Evolutionary conservation across 192 early-diverging fungal species (phyloP), one percentile per base, ranked within the genome.

Genomic region (Chytriomyces hyalinus): DNA sequence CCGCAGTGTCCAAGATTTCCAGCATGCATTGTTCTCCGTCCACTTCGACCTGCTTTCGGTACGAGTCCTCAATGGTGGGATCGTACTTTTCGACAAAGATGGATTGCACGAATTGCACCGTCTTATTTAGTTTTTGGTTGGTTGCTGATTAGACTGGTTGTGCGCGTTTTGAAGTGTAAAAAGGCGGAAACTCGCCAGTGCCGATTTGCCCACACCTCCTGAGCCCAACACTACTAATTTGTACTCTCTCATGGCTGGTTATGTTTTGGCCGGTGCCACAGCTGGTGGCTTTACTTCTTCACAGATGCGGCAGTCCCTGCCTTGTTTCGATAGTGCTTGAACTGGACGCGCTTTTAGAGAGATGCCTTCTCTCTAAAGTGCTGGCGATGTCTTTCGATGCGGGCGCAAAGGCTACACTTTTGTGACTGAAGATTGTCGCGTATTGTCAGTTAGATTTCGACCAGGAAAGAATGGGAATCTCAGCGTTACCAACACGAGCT

Each of bases 61-160:
- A 99, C 17, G 94, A 96, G 83, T 97, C 97, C 85, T 99, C 97
- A 73, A 97, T 99, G 7, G 97, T 99, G 64, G 97, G 97, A 86
- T 98, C 95, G 79, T 98, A 99, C 79, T 94, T 97, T 88, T 96
- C 94, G 43, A 93, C 91, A 80, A 97, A 89, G 64, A 88, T 85
- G 46, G 80, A 89, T 59, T 85, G 89, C 49, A 89, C 86, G 67
- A 91, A 90, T 81, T 89, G 90, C n/a, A 87, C 86, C 17, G 90
- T 89, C 87, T 91, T 63, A 45, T 49, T 61, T 59, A 63, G 74
- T 8, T 53, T 49, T 53, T 76, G 62, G 22, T 47, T 7, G 7
- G 8, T 47, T 26, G 43, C 7, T 64, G 24, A 43, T 10, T 72
- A 17, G 43, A 26, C 24, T 26, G 24, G 24, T 26, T 26, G 24